Conservation (phyloP, 2,329 filamentous ascomycete genomes). For the Mycocentrospora acerina region DNA sequence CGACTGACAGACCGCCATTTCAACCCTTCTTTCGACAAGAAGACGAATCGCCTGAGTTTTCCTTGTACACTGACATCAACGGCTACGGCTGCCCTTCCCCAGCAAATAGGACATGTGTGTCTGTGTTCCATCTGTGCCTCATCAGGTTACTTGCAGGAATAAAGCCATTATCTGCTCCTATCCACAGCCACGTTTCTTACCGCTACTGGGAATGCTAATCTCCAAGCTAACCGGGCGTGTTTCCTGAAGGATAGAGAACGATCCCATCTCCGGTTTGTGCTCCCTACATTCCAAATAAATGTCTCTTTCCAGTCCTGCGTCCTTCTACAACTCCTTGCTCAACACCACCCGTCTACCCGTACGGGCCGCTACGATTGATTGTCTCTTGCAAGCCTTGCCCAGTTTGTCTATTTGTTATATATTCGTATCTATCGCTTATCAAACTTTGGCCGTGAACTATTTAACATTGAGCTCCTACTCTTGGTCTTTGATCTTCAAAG, state of each 20-base stretch:
- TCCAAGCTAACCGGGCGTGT: constrained; percentile 12
- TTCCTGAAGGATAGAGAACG: constrained; percentile 14
- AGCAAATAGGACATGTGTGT: constrained; percentile 10
- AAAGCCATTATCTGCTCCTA: constrained; percentile 13
- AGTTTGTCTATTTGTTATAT: constrained; percentile 27
- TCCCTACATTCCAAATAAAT: constrained; percentile 18
- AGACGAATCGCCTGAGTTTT: constrained; percentile 15
- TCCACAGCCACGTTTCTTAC: constrained; percentile 32
- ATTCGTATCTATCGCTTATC: constrained; percentile 20
- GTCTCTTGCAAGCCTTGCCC: constrained; percentile 20
- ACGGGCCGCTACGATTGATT: constrained; percentile 39
- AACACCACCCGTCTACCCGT: constrained; percentile 36
- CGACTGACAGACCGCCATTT: constrained; percentile 31
- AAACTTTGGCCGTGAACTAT: constrained; percentile 21
- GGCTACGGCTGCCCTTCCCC: constrained; percentile 17
- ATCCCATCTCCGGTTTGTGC: constrained; percentile 19
- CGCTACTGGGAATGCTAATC: constrained; percentile 20
- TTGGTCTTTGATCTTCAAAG: constrained; percentile 13
- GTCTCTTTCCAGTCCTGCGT: constrained; percentile 28
- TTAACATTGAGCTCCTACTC: constrained; percentile 28
- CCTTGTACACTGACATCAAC: constrained; percentile 8
- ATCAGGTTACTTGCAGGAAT: constrained; percentile 18
- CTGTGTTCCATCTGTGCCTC: constrained; percentile 15
- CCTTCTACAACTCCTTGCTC: constrained; percentile 25
- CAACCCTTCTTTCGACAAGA: constrained; percentile 12